Evolutionary conservation across 1,139 yeast species (phyloP).

Genomic region (Blastobotrys malaysiensis): DNA sequence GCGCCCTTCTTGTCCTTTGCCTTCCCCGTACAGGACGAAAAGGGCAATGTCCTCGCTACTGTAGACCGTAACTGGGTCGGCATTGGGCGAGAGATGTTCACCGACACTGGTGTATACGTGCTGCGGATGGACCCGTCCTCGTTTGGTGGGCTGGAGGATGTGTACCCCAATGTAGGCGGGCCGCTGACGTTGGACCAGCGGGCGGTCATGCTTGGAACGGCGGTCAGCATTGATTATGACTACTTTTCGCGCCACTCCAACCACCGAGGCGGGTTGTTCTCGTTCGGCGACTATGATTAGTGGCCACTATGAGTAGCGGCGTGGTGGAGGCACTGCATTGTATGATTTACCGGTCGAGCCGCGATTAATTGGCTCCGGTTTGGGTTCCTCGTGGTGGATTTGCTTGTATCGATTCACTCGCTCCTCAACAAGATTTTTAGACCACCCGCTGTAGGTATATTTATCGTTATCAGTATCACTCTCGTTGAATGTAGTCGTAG

Average conservation of each 20-base stretch:
- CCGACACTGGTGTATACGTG: constrained; percentile 91
- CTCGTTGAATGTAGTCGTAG: not conserved
- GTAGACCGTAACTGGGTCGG: constrained; percentile 97
- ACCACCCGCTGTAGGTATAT: not conserved
- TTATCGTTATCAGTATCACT: not conserved
- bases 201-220: constrained; percentile 79
- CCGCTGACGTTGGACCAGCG: constrained; percentile 68
- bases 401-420: not conserved
- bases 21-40: constrained; percentile 64
- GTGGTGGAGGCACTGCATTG: not conserved
- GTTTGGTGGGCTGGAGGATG: constrained; percentile 34
- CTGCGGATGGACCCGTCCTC: constrained; percentile 74
- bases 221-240: constrained; percentile 90
- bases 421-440: not conserved
- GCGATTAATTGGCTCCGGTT: not conserved
- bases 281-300: constrained; percentile 37
- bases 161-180: constrained; percentile 23
- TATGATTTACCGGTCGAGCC: not conserved
- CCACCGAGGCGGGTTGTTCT: constrained; percentile 33
- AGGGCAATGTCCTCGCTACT: constrained; percentile 58
- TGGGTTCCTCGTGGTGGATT: not conserved
- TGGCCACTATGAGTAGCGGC: not conserved
- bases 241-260: constrained; percentile 86
- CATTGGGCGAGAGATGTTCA: constrained; percentile 81
- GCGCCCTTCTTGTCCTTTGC: constrained; percentile 83